A percentile compares a stretch with the other conserved stretches of the same genome.
These are phyloP conservation scores for Lomentospora prolificans DNA, from an alignment of 2,329 filamentous ascomycete genomes.

Conservation along the genomic window DNA sequence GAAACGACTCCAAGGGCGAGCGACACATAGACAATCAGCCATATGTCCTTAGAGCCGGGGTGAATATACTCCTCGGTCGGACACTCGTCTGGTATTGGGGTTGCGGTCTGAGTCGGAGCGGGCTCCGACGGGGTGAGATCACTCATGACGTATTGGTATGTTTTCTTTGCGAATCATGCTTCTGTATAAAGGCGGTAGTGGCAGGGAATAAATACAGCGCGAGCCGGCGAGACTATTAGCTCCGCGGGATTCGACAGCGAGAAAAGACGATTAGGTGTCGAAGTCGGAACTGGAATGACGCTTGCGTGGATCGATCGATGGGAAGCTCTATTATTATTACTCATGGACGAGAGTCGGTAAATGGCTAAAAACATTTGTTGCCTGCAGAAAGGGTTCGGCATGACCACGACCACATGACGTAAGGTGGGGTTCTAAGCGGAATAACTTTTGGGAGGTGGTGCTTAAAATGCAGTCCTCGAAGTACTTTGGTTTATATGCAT, in stretches of 20 bases:
- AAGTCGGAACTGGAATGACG: not conserved
- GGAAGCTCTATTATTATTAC: not conserved
- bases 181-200: not conserved
- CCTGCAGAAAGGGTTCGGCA: not conserved
- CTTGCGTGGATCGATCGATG: not conserved
- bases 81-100: conserved; percentile 9
- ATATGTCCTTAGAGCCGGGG: conserved; percentile 12
- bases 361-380: not conserved
- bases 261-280: too few species aligned
- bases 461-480: too few species aligned
- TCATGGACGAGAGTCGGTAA: too few species aligned
- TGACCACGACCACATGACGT: conserved; percentile 1
- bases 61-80: conserved; percentile 11
- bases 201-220: not conserved
- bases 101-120: not conserved
- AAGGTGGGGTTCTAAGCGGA: not conserved
- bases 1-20: conserved; percentile 58
- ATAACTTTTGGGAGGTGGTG: too few species aligned
- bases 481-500: too few species aligned
- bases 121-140: not conserved
- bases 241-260: too few species aligned
- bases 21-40: conserved; percentile 38
- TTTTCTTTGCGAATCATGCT: not conserved
- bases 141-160: not conserved
- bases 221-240: too few species aligned